Conservation (phyloP, 78 protist species). For the Dictyostelium firmibasis region DNA sequence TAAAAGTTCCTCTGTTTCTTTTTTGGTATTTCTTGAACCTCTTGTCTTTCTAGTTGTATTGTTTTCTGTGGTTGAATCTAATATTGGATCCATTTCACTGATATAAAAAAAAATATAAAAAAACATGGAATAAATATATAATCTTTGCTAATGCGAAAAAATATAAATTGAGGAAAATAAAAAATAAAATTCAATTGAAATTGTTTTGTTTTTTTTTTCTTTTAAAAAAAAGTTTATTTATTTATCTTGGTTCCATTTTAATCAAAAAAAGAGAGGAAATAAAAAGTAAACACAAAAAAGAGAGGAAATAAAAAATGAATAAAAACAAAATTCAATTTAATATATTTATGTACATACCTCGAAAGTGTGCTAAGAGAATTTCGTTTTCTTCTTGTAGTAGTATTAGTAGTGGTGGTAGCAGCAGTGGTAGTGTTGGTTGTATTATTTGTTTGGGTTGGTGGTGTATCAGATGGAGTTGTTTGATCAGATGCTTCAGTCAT, state of each 20-base stretch:
- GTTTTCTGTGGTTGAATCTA: not conserved
- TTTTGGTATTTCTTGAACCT: not conserved
- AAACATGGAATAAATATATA: not conserved
- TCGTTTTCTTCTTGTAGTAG: constrained; percentile 4
- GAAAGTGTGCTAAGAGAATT: not conserved
- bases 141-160: not conserved
- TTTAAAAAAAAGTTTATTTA: not conserved
- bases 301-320: not conserved
- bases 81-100: not conserved
- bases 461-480: not conserved
- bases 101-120: not conserved
- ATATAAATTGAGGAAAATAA: not conserved
- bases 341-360: not conserved
- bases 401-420: not conserved
- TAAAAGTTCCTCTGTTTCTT: constrained; percentile 29
- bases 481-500: constrained; percentile 4
- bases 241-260: not conserved
- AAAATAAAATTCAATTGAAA: not conserved
- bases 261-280: not conserved
- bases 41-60: not conserved
- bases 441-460: not conserved
- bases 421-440: not conserved
- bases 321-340: not conserved
- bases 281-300: not conserved
- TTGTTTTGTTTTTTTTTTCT: not conserved